Evolutionary conservation across 2,329 filamentous ascomycete genomes (phyloP).

Genomic region (Phialemoniopsis sp.): DNA sequence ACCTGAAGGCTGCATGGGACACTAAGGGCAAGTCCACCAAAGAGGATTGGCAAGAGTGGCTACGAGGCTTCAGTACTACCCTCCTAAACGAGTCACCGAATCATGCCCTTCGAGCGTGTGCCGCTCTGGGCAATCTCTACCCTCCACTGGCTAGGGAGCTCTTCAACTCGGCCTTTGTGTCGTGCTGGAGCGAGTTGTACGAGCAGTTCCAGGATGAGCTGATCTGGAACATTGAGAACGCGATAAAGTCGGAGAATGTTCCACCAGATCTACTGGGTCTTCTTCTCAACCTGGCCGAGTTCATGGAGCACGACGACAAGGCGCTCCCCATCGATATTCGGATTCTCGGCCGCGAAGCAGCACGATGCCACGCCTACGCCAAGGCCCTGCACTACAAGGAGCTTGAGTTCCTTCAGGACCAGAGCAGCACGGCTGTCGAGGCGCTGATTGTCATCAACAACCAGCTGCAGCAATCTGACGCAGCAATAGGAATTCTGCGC

Average conservation of each 20-base stretch:
- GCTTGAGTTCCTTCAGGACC: constrained; percentile 94
- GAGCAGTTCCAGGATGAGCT: constrained; percentile 96
- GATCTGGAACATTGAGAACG: constrained; percentile 91
- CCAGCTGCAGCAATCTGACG: constrained; percentile 96
- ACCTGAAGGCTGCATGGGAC: constrained; percentile 96
- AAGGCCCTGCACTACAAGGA: constrained; percentile 99
- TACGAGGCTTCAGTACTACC: constrained; percentile 92
- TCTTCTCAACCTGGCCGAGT: constrained; percentile 92
- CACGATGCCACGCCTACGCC: constrained; percentile 94
- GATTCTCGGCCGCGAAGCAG: constrained; percentile 89
- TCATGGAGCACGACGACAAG: constrained; percentile 99
- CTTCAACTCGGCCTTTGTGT: constrained; percentile 98
- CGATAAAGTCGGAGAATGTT: constrained; percentile 91
- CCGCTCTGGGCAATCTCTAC: constrained; percentile 85
- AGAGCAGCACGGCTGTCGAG: constrained; percentile 92
- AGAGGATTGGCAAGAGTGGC: constrained; percentile 99
- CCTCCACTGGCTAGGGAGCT: constrained; percentile 86
- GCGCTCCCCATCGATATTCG: constrained; percentile 96
- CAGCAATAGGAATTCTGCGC: constrained; percentile 93
- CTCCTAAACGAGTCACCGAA: constrained; percentile 93
- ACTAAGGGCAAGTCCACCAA: constrained; percentile 94
- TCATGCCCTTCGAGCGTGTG: constrained; percentile 89
- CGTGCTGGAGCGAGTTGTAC: constrained; percentile 97
- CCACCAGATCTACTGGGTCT: constrained; percentile 93
- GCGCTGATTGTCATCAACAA: constrained; percentile 99